phyloP scores from a whole-genome alignment of 352 stramenopile genomes.

The Pythium angustatum region DNA sequence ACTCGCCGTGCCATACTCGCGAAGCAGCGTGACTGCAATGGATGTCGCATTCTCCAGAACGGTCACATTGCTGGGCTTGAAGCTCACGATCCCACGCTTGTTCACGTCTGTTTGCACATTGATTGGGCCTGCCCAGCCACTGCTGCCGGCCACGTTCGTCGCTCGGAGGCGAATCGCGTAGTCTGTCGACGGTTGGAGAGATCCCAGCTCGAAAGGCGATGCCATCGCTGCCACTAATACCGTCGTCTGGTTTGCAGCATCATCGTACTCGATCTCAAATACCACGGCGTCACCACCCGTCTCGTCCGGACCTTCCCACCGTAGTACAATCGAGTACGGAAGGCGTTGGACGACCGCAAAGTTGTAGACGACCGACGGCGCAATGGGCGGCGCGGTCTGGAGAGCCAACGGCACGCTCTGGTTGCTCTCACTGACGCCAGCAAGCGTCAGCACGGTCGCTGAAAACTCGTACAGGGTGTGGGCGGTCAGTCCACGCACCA shows the following conservation, averaged over 20 bases:
- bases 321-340: conserved; percentile 38
- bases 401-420: conserved; percentile 31
- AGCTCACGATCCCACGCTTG: conserved; percentile 40
- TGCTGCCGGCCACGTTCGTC: conserved; percentile 41
- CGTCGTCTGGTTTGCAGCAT: not conserved
- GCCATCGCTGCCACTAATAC: not conserved
- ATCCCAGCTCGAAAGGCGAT: conserved; percentile 27
- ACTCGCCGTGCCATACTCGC: conserved; percentile 48
- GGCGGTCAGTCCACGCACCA: conserved; percentile 34
- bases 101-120: conserved; percentile 45
- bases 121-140: conserved; percentile 35
- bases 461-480: conserved; percentile 38
- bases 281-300: conserved; percentile 42
- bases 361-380: conserved; percentile 42
- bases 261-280: conserved; percentile 40
- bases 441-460: conserved; percentile 32
- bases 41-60: conserved; percentile 47
- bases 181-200: conserved; percentile 34
- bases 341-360: conserved; percentile 27
- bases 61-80: conserved; percentile 20
- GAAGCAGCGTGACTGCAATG: conserved; percentile 39
- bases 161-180: conserved; percentile 43
- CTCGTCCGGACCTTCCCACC: conserved; percentile 42
- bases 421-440: conserved; percentile 35
- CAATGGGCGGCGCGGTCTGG: conserved; percentile 33